phyloP scores from a whole-genome alignment of 805 yeast genomes.

The Torulaspora microellipsoides region DNA sequence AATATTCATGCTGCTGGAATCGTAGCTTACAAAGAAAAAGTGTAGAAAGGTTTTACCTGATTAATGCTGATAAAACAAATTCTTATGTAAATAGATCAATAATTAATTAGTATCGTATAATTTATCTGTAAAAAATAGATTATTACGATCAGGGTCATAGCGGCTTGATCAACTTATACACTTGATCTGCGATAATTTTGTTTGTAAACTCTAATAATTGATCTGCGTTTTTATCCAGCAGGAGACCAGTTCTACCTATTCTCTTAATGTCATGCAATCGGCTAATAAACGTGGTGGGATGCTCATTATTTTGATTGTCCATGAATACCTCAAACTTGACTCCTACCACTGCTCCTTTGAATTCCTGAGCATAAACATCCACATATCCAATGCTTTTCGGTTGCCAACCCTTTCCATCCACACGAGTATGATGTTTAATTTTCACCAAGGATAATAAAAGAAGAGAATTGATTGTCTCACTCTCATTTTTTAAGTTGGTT shows the following conservation, averaged over 20 bases:
- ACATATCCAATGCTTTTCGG: slow-evolving; percentile 14
- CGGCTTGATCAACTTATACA: slow-evolving; percentile 19
- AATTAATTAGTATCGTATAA: too few species aligned
- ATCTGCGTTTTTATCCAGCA: slow-evolving; percentile 10
- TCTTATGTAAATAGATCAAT: too few species aligned
- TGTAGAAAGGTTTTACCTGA: background rate
- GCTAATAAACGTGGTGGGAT: slow-evolving; percentile 6
- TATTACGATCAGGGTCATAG: background rate
- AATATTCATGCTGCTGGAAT: slow-evolving; percentile 75
- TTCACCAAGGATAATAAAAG: slow-evolving; percentile 24
- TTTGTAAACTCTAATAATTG: slow-evolving; percentile 29
- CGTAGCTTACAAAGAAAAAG: slow-evolving; percentile 36
- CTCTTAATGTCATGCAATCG: slow-evolving; percentile 19
- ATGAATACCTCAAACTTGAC: slow-evolving; percentile 16
- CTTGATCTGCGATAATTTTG: slow-evolving; percentile 23
- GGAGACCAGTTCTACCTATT: slow-evolving; percentile 30
- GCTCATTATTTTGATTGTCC: slow-evolving; percentile 1
- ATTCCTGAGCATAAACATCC: slow-evolving; percentile 23
- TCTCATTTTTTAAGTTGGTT: background rate
- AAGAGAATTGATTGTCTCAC: slow-evolving; percentile 4
- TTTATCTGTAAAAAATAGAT: background rate
- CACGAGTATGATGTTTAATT: slow-evolving; percentile 21
- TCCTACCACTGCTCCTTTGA: slow-evolving; percentile 14
- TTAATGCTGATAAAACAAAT: too few species aligned
- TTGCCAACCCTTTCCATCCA: slow-evolving; percentile 22